Conservation (phyloP, 768 basidiomycete species). For the Lentinula guzmanii region DNA sequence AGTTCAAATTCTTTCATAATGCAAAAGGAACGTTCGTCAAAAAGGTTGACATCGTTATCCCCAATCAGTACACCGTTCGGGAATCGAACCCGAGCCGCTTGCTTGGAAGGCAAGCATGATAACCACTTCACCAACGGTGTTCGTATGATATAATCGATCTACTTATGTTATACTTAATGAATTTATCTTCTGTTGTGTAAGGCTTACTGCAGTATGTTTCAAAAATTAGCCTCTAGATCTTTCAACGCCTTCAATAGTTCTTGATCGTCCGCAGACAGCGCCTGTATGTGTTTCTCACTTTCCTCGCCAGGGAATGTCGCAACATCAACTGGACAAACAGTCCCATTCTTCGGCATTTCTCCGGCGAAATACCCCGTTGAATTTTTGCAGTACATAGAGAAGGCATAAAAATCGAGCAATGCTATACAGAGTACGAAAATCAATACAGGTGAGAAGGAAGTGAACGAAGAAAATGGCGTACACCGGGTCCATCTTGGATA, state of each 20-base stretch:
- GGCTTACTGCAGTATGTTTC: not conserved
- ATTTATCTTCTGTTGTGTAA: too few relatives aligned
- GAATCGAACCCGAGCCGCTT: conserved; percentile 8
- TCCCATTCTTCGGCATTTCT: conserved; percentile 10
- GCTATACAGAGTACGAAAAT: not conserved
- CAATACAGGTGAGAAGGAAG: not conserved
- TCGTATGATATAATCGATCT: too few relatives aligned
- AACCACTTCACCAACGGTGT: conserved; percentile 48
- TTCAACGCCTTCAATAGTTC: conserved; percentile 3
- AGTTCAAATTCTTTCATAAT: too few relatives aligned
- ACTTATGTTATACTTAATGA: too few relatives aligned
- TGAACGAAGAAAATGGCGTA: not conserved
- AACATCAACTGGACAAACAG: conserved; percentile 8
- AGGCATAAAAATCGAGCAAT: conserved; percentile 4
- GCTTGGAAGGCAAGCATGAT: conserved; percentile 49
- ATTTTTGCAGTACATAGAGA: conserved; percentile 9
- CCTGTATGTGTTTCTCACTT: not conserved
- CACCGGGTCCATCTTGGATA: conserved; percentile 14
- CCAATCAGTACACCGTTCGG: conserved; percentile 5
- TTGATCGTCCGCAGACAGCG: not conserved
- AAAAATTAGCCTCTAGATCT: not conserved
- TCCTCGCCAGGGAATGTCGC: conserved; percentile 9
- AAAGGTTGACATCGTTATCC: not conserved
- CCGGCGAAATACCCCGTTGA: conserved; percentile 7
- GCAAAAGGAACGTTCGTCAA: too few relatives aligned